A percentile compares a stretch with the other conserved stretches of the same genome.
Evolutionary conservation across 2,329 filamentous ascomycete genomes (phyloP).

Genomic region (Alternaria alternata): DNA sequence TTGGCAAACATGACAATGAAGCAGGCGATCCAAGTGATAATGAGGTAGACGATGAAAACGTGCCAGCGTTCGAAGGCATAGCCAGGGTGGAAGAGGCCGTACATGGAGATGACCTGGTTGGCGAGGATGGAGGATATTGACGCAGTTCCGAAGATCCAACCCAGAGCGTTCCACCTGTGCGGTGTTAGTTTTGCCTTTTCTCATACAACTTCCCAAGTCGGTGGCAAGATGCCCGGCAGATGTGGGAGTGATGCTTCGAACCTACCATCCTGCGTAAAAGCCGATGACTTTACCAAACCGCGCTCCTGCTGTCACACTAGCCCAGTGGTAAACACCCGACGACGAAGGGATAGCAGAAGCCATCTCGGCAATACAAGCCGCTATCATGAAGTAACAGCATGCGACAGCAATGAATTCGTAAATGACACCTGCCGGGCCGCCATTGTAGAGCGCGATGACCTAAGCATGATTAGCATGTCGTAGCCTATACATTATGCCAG

Average conservation of each 20-base stretch:
- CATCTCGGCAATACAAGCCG: constrained; percentile 61
- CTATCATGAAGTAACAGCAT: constrained; percentile 61
- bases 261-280: constrained; percentile 60
- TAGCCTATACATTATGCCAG: neutral
- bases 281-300: constrained; percentile 58
- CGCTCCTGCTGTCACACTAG: constrained; percentile 57
- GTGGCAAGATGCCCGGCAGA: neutral
- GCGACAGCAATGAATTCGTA: constrained; percentile 60
- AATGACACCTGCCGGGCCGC: constrained; percentile 57
- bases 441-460: constrained; percentile 56
- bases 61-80: constrained; percentile 60
- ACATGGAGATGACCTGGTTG: constrained; percentile 59
- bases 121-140: constrained; percentile 56
- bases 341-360: constrained; percentile 55
- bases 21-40: constrained; percentile 58
- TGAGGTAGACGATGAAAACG: constrained; percentile 59
- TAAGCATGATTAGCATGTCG: constrained; percentile 13
- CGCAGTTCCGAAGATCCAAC: constrained; percentile 59
- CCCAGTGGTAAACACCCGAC: constrained; percentile 62
- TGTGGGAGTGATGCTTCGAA: neutral
- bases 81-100: constrained; percentile 57
- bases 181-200: constrained; percentile 1
- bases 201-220: neutral
- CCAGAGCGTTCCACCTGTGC: constrained; percentile 59
- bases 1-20: constrained; percentile 63